Percentiles rank a stretch among this genome's conserved stretches.
These are phyloP conservation scores for Lodderomyces beijingensis DNA, from an alignment of 1,139 yeast species.

Conservation along the genomic window DNA sequence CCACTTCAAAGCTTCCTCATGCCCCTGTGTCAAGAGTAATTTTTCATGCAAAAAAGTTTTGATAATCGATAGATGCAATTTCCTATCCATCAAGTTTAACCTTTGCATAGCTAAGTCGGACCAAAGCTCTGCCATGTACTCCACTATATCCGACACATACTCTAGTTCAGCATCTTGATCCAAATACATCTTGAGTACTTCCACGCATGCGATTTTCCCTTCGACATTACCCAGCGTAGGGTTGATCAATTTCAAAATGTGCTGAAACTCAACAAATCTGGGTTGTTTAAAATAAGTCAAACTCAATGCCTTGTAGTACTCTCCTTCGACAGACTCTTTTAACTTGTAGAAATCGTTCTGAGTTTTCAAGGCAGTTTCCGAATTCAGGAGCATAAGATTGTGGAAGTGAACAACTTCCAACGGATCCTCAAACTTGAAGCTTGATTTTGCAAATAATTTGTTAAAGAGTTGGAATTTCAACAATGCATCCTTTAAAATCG, in stretches of 20 bases:
- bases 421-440: conserved; percentile 11
- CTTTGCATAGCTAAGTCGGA: conserved; percentile 38
- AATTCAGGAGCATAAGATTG: conserved; percentile 18
- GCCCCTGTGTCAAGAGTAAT: conserved; percentile 9
- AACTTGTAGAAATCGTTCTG: conserved; percentile 40
- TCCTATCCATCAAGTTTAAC: conserved; percentile 60
- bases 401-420: conserved; percentile 13
- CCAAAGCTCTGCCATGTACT: conserved; percentile 50
- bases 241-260: conserved; percentile 19
- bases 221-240: conserved; percentile 15
- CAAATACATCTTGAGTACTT: conserved; percentile 13
- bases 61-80: conserved; percentile 56
- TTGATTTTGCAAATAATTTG: conserved; percentile 14
- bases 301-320: conserved; percentile 22
- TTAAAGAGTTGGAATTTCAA: conserved; percentile 34
- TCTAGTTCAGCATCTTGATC: conserved; percentile 2
- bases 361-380: conserved; percentile 19
- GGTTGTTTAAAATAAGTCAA: conserved; percentile 7
- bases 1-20: conserved; percentile 20
- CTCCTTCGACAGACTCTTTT: conserved; percentile 36
- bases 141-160: conserved; percentile 18
- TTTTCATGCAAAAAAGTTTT: conserved; percentile 31
- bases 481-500: conserved; percentile 21
- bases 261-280: conserved; percentile 12
- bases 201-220: conserved; percentile 24